phyloP scores from a whole-genome alignment of 805 yeast species.

The Metschnikowia reukaufii region DNA sequence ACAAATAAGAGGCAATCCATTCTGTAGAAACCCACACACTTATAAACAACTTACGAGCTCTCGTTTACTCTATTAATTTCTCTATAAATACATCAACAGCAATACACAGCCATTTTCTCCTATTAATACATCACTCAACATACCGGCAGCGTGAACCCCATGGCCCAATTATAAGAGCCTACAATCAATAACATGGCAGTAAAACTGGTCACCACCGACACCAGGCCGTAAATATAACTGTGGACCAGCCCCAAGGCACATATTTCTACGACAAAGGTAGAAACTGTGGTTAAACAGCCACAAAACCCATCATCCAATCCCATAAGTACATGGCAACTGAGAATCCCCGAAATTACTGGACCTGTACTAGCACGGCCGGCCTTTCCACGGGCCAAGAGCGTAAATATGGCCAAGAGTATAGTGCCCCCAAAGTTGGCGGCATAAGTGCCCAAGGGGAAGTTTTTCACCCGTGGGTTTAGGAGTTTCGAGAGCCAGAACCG shows the following conservation, averaged over 20 bases:
- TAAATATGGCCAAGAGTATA: constrained; percentile 43
- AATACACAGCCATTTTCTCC: background rate
- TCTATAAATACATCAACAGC: background rate
- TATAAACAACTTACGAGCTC: too few relatives aligned
- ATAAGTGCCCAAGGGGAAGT: constrained; percentile 57
- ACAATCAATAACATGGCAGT: constrained; percentile 52
- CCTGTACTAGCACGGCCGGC: constrained; percentile 15
- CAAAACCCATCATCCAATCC: constrained; percentile 68
- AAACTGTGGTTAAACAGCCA: constrained; percentile 71
- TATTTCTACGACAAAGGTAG: constrained; percentile 75
- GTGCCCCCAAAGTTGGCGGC: constrained; percentile 51
- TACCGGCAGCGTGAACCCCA: constrained; percentile 37
- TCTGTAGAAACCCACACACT: too few relatives aligned
- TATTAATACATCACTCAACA: constrained; percentile 17
- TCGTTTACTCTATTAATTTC: background rate
- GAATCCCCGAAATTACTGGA: constrained; percentile 28
- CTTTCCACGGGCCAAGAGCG: constrained; percentile 47
- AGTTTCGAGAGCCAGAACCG: constrained; percentile 55
- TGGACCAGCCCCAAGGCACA: constrained; percentile 28
- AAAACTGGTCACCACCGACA: constrained; percentile 50
- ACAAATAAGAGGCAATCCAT: too few relatives aligned
- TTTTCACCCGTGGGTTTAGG: constrained; percentile 42
- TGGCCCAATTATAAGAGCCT: constrained; percentile 74
- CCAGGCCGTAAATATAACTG: constrained; percentile 51
- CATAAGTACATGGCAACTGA: constrained; percentile 50